These are phyloP conservation scores for Elaeis guineensis DNA, from an alignment of 176 grass and related monocot genomes.

Conservation along the genomic window DNA sequence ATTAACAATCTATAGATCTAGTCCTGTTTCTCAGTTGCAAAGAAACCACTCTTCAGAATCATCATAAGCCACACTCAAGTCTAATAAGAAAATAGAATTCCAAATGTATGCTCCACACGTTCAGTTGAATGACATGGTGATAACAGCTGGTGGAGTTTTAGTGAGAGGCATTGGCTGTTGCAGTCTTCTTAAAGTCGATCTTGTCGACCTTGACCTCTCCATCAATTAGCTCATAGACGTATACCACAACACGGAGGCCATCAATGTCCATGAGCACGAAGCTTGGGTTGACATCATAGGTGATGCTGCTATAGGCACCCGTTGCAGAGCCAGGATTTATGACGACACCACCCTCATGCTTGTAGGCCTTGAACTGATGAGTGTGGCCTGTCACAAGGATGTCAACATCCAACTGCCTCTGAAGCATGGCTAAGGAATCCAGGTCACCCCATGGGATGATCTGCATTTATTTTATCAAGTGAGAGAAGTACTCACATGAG, in stretches of 20 bases:
- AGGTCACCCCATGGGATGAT: constrained; percentile 94
- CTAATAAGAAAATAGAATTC: no score
- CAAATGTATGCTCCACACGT: no score
- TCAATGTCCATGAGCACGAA: constrained; percentile 99
- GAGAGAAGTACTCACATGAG: not conserved
- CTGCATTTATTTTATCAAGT: constrained; percentile 19
- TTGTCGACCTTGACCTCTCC: constrained; percentile 98
- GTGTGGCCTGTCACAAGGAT: constrained; percentile 96
- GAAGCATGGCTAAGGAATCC: constrained; percentile 94
- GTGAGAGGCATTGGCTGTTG: constrained; percentile 33
- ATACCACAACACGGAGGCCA: constrained; percentile 87
- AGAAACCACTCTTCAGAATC: no score
- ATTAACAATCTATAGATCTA: no score
- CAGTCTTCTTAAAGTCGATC: constrained; percentile 95
- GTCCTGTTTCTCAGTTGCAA: no score
- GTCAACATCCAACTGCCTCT: constrained; percentile 91
- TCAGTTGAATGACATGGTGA: no score
- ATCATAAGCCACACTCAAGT: no score
- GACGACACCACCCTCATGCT: constrained; percentile 89
- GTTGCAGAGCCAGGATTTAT: constrained; percentile 94
- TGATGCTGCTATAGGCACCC: constrained; percentile 85
- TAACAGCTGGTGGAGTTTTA: not conserved
- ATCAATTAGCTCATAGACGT: constrained; percentile 93
- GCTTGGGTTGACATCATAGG: constrained; percentile 90
- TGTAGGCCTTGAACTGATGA: constrained; percentile 96